Evolutionary conservation across 768 basidiomycete genomes (phyloP).

Genomic region (Punctularia strigosozonata): DNA sequence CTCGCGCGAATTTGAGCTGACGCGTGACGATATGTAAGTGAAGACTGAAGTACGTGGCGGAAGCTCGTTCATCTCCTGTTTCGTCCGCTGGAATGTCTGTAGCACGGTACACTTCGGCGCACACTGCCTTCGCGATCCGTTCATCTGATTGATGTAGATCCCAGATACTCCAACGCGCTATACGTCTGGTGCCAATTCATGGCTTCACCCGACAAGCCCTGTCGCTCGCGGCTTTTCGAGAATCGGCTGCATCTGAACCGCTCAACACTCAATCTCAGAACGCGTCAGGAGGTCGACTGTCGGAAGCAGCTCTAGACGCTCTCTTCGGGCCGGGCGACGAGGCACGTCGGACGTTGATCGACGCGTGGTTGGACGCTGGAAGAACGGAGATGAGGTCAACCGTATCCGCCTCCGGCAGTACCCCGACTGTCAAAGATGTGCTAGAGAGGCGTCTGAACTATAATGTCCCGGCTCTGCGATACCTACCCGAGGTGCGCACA

Average conservation of each 20-base stretch:
- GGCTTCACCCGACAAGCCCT: conserved; percentile 70
- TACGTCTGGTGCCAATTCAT: conserved; percentile 51
- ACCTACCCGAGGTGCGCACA: conserved; percentile 54
- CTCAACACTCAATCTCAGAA: conserved; percentile 36
- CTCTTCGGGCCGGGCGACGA: conserved; percentile 63
- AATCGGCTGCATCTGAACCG: no score
- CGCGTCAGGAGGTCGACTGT: conserved; percentile 48
- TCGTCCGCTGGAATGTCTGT: no score
- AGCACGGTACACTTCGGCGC: no score
- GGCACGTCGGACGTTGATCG: conserved; percentile 50
- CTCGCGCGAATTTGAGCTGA: no score
- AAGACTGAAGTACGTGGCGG: no score
- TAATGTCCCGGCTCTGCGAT: conserved; percentile 54
- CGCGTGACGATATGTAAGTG: no score
- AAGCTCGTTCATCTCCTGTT: no score
- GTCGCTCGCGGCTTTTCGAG: conserved; percentile 54
- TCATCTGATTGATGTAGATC: no score
- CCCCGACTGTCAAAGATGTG: conserved; percentile 33
- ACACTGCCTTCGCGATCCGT: no score
- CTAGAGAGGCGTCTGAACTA: conserved; percentile 44
- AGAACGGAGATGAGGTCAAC: conserved; percentile 43
- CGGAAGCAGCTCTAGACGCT: conserved; percentile 57
- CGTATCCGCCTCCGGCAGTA: conserved; percentile 6
- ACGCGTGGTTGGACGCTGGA: conserved; percentile 68
- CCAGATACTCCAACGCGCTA: conserved; percentile 43